Base-by-base conservation (phyloP, 2,329 filamentous ascomycete species). In the Ophiosphaerella herpotricha region DNA sequence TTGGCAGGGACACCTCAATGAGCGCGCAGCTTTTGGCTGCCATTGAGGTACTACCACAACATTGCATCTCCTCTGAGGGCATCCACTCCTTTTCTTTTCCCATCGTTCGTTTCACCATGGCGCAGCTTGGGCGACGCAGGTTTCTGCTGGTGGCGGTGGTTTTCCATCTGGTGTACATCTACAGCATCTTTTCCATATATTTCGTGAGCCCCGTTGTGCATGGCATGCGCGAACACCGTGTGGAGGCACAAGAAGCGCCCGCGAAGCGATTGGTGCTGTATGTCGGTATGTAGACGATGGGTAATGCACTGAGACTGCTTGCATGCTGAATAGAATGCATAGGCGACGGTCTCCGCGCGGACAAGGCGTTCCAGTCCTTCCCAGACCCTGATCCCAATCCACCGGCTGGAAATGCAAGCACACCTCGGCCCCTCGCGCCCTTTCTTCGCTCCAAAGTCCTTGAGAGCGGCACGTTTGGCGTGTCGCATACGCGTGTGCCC, bases 191-290 rank as follows among this genome's bases (percentile, higher is more conserved):
- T 77, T 92, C 97, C 74, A 94, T 97, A 58, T 97, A 99, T 77
- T 99, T 99, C 71, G 91, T 97, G 70, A 97, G 91, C 72, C 94
- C 94, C 18, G 94, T 99, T 63, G 94, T 97, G 46, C 89, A 88
- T 78, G 94, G 94, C 69, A 99, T 99, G 94, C 85, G 83, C 67
- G 83, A 91, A 52, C 92, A 91, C 74, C 77, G 80, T 39, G 80
- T 95, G 33, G 84, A 91, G 52, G 81, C 86, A 47, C 77, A 82
- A 43, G 85, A 87, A 72, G 84, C 92, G 18, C 94, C 94, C 1
- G 93, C 95, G 5, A 90, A 94, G 74, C 85, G 94, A 56, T 81
- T 99, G 50, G 89, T 99, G 41, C 83, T 99, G 24, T 96, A 95
- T 72, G 95, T 99, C 65, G 94, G 94, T 89, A 60, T 39, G 70